Conservation (phyloP, 192 early-diverging fungal genomes). For the Umbelopsis sp. region DNA sequence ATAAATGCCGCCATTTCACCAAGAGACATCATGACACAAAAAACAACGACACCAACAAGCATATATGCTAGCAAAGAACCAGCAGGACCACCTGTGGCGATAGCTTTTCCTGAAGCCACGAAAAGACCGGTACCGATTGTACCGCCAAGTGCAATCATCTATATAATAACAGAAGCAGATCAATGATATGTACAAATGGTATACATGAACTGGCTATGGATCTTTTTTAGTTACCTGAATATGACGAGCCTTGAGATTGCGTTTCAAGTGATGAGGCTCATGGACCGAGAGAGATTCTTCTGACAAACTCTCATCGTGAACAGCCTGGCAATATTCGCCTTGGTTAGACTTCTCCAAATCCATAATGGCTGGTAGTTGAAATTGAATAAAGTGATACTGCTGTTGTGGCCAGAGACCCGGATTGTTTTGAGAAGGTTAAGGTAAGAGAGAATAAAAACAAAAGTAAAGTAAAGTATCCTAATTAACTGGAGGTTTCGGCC, state of each 20-base stretch:
- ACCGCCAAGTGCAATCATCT: conserved; percentile 41
- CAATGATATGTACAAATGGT: background rate
- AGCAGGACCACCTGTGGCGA: conserved; percentile 69
- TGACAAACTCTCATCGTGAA: conserved; percentile 14
- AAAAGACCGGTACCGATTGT: conserved; percentile 71
- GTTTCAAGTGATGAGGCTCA: conserved; percentile 1
- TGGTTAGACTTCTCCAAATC: conserved; percentile 19
- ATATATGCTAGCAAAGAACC: conserved; percentile 70
- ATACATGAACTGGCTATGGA: background rate
- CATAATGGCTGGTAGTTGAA: background rate
- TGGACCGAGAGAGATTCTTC: background rate
- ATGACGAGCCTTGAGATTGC: conserved; percentile 36
- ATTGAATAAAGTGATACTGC: background rate
- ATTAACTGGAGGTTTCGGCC: background rate
- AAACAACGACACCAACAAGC: conserved; percentile 62
- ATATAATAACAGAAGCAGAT: background rate
- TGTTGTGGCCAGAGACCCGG: conserved; percentile 34
- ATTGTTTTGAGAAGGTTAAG: background rate
- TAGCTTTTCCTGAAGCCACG: conserved; percentile 68
- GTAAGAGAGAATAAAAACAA: conserved; percentile 3
- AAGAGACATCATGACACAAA: conserved; percentile 68
- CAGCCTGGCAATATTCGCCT: background rate
- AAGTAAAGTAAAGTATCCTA: background rate
- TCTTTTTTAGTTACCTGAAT: conserved; percentile 7
- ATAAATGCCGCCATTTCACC: conserved; percentile 83